Evolutionary conservation across 331 rosid species (phyloP), one percentile per base, ranked within the genome.

Genomic region (Spiraea crenata): DNA sequence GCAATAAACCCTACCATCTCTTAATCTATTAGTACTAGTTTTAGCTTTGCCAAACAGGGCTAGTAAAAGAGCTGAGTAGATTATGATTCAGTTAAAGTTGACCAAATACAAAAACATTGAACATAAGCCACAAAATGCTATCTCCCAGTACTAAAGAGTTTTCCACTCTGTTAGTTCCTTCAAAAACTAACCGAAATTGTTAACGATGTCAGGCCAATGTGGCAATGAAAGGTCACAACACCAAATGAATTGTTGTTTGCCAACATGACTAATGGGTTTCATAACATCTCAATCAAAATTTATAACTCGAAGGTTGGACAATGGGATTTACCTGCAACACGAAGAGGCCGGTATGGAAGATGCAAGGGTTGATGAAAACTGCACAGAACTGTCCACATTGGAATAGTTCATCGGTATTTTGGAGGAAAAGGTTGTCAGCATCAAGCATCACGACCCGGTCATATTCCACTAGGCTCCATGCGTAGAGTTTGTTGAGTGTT

Each of bases 341-440:
- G 47, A 92, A 92, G 78, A 92, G 98, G 48, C 98, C 98, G 0
- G 98, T 92, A 69, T 92, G 98, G 72, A 92, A 92, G 63, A 88
- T 81, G 67, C 98, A 92, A 58, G 98, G 98, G 58, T 92, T 92
- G 82, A 92, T 92, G 71, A 92, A 92, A 81, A 82, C 96, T 0
- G 98, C 98, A 78, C 97, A 92, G 8, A 92, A 92, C 17, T 88
- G 90, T 42, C 98, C 98, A 51, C 98, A 92, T 54, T 85, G 90
- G 79, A 92, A 92, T 60, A 92, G 69, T 73, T 92, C 98, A 11
- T 90, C 98, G 0, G 97, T 88, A 13, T 82, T 88, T 1, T 72
- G 86, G 8, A 92, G 92, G 76, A 92, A 92, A 50, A 90, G 96
- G 79, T 92, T 92, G 78, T 92, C 98, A 14, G 98, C 86, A 54